These are phyloP conservation scores for Geranium brycei DNA, from an alignment of 345 rosid genomes.

Conservation along the genomic window DNA sequence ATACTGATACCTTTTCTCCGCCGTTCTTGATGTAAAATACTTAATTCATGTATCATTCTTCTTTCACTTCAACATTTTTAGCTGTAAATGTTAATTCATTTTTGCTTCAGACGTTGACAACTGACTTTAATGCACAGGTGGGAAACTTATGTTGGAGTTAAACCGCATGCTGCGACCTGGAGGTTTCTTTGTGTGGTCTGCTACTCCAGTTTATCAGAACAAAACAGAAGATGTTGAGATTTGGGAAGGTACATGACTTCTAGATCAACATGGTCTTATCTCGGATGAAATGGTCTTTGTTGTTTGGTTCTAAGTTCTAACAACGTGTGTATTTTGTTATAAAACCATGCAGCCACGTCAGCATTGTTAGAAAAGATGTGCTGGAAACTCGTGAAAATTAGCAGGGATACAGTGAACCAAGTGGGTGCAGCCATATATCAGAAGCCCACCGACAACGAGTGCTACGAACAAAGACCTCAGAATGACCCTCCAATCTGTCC, in stretches of 20 bases:
- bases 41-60: too few species aligned
- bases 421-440: slow-evolving; percentile 69
- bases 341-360: slow-evolving; percentile 57
- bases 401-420: slow-evolving; percentile 52
- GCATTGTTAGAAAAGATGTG: slow-evolving; percentile 66
- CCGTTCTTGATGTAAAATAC: not conserved
- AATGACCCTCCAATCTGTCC: slow-evolving; percentile 68
- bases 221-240: slow-evolving; percentile 63
- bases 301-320: slow-evolving; percentile 17
- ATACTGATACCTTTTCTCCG: not conserved
- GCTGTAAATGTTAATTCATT: not conserved
- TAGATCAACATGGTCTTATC: slow-evolving; percentile 1
- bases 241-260: slow-evolving; percentile 57
- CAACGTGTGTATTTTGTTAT: slow-evolving; percentile 10
- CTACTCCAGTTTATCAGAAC: slow-evolving; percentile 93
- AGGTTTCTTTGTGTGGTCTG: slow-evolving; percentile 93
- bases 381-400: slow-evolving; percentile 76
- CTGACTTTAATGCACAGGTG: slow-evolving; percentile 34
- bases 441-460: slow-evolving; percentile 73
- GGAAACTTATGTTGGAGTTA: slow-evolving; percentile 83
- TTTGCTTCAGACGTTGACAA: not conserved
- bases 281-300: slow-evolving; percentile 2
- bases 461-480: slow-evolving; percentile 58
- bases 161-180: slow-evolving; percentile 80
- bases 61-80: too few species aligned